A percentile compares a stretch with the other conserved stretches of the same genome.
Evolutionary conservation across 2,329 filamentous ascomycete species (phyloP).

Genomic region (Elsinoe batatas): DNA sequence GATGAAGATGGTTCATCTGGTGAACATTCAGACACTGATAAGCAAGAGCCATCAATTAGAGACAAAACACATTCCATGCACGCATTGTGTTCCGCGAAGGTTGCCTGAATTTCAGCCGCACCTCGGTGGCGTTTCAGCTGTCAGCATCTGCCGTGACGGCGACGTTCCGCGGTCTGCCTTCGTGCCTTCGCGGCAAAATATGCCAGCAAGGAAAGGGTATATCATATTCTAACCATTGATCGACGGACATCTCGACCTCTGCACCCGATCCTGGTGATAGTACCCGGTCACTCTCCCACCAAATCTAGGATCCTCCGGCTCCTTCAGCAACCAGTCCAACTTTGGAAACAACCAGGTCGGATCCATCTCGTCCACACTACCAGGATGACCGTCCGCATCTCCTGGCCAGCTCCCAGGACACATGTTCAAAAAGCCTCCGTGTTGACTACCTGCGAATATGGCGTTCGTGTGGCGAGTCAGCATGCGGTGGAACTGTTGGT

Average conservation of each 20-base stretch:
- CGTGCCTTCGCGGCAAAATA: too few species aligned
- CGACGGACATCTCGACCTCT: background rate
- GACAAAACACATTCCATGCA: background rate
- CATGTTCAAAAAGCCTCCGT: background rate
- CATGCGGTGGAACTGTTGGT: conserved; percentile 2
- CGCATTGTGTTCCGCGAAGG: background rate
- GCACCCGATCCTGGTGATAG: background rate
- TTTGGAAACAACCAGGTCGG: conserved; percentile 5
- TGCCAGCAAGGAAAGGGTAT: too few species aligned
- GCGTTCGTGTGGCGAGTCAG: background rate
- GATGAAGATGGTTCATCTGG: too few species aligned
- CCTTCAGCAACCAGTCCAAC: background rate
- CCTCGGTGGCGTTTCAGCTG: background rate
- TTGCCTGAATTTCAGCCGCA: background rate
- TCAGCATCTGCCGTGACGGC: background rate
- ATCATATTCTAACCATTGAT: background rate
- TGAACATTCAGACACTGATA: too few species aligned
- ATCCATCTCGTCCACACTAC: conserved; percentile 2
- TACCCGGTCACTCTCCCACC: background rate
- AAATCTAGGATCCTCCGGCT: background rate
- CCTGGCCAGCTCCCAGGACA: conserved; percentile 7
- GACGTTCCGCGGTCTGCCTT: too few species aligned
- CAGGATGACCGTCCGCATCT: background rate
- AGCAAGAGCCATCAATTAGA: background rate
- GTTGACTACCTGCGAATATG: background rate